Evolutionary conservation across 495 filamentous ascomycete species (phyloP), one percentile per base, ranked within the genome.

Genomic region (Xylaria intraflava): DNA sequence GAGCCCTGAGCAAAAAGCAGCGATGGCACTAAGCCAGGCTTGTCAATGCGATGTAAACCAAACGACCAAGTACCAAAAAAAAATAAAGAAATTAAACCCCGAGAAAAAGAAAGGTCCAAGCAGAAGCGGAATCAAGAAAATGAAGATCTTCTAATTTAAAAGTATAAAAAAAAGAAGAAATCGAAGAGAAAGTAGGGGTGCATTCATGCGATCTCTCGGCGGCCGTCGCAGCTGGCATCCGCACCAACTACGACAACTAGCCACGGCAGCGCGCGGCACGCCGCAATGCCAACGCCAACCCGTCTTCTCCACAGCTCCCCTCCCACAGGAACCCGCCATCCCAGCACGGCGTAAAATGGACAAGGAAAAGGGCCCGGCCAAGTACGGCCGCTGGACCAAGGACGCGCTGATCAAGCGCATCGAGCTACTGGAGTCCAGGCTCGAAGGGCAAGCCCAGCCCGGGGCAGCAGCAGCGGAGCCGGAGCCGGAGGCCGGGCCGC

Each of bases 331-430:
- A 3, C 0, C 23, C n/a, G 22, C 10, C 20, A 23, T 17, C 6
- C 35, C 35, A 16, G 36, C 14, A 55, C 30, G 16, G 3, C n/a
- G 35, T 45, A 68, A 63, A 42, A 70, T 68, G 62, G 62, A 59
- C 22, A 52, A 60, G 62, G 62, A 59, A 22, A 52, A 60, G 10
- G 33, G 60, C 24, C 55, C 49, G 47, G 22, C 45, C 8, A 47
- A 62, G 30, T 76, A 75, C 56, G 51, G 53, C 12, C 70, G 70
- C 33, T 92, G 87, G 87, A 82, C 78, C 17, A 81, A 80, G 47
- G 73, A 80, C 16, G 78, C 74, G 44, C 74, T 93, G 19, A 78
- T 93, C 53, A 64, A 79, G 51, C 77, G 85, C 2, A 80, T 94
- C 27, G 73, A 70, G 9, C 67, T 77, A 38, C 73, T 94, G 12